Evolutionary conservation across 2,329 filamentous ascomycete genomes (phyloP), one percentile per base, ranked within the genome.

Genomic region (Aureobasidium sp.): DNA sequence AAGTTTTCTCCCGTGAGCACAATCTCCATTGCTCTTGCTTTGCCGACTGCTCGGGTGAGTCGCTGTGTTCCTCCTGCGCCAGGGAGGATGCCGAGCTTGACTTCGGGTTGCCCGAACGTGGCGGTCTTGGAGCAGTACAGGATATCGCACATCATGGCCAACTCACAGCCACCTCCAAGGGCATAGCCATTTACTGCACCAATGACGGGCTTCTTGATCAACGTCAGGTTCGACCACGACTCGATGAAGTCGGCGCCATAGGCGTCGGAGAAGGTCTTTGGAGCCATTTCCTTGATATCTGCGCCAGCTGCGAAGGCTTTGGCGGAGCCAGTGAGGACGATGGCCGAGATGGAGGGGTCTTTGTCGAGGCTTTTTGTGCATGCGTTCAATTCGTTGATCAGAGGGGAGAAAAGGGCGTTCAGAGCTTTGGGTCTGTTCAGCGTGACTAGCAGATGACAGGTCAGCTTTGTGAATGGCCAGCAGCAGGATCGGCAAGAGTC

Each of bases 281-380:
- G 84, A 25, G 89, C 87, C 93, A 98, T 98, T 73, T 98, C 93
- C 72, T 97, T 97, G 76, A 98, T 98, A 71, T 98, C 93, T 57
- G 93, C 93, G 48, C 93, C 93, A 39, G 93, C 91, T 68, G 91
- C 91, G 66, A 96, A 98, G 37, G 91, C 90, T 70, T 85, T 89
- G 60, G 89, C 78, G 40, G 86, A 94, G 53, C 93, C 93, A 1
- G 93, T 96, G 55, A 98, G 77, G 55, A 98, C 71, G 62, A 95
- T 88, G 61, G 85, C 85, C 8, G 81, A 80, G 59, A 90, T 85
- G 27, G 79, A 76, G 54, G 84, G 77, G 58, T 86, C 82, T 42
- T 77, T 70, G 65, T 91, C 86, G 71, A 90, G 83, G 55, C 80
- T 76, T 57, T 72, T 72, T 52, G 95, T 79, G 29, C 88, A 88